Evolutionary conservation across 1,139 yeast genomes (phyloP).

Genomic region (Yamadazyma dendronema): DNA sequence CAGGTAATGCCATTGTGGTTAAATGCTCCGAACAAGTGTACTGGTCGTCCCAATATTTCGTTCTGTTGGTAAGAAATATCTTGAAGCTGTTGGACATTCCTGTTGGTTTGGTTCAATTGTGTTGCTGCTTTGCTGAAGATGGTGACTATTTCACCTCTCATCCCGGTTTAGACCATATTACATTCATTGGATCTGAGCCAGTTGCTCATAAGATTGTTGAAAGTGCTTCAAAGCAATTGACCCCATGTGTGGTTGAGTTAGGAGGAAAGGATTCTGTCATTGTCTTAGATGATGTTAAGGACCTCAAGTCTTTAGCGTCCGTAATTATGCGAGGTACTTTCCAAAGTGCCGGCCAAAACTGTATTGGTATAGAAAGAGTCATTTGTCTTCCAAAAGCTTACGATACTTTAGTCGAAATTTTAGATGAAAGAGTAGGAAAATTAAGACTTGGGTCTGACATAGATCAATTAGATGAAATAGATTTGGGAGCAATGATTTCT

Average conservation of each 20-base stretch:
- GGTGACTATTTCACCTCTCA: conserved; percentile 86
- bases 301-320: conserved; percentile 63
- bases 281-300: conserved; percentile 71
- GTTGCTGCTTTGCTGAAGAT: conserved; percentile 76
- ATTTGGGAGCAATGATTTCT: conserved; percentile 94
- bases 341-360: conserved; percentile 96
- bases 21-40: conserved; percentile 95
- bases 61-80: conserved; percentile 66
- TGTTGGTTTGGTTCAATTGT: conserved; percentile 80
- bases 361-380: conserved; percentile 95
- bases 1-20: conserved; percentile 88
- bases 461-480: conserved; percentile 85
- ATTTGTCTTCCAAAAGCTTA: conserved; percentile 72
- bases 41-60: conserved; percentile 87
- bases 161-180: conserved; percentile 77
- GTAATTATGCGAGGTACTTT: conserved; percentile 90
- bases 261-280: conserved; percentile 95
- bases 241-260: conserved; percentile 91
- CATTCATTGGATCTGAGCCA: conserved; percentile 93
- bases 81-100: conserved; percentile 70
- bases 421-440: conserved; percentile 55
- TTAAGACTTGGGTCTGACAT: conserved; percentile 86
- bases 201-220: conserved; percentile 85
- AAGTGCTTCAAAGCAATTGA: conserved; percentile 78
- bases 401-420: conserved; percentile 53